Base-by-base conservation (phyloP, 371 early-diverging fungal species). In the Entomophthora muscae region DNA sequence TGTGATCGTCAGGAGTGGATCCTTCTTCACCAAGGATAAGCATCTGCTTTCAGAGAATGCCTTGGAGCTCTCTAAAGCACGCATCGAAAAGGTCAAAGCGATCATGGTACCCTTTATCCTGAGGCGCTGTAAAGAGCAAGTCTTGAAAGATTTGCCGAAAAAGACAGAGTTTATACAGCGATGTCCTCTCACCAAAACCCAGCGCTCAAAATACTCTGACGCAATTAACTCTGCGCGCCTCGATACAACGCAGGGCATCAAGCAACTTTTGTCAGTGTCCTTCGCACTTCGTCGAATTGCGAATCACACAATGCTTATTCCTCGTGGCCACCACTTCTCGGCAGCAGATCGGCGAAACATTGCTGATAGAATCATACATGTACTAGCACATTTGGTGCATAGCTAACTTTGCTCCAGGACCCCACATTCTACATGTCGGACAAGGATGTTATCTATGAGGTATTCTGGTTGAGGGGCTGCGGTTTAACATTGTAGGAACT, bases 61-160 rank as follows among this genome's bases (percentile, higher is more conserved):
- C 32, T 52, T 52, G 26, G 29, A 33, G 21, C 22, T 67, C 24
- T 29, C 28, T 31, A 33, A 52, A 22, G 59, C 61, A 5, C 52
- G 61, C 52, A 62, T 67, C 17, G 62, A 60, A 23, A 62, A 65
- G 29, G 32, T 65, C n/a, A 64, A 67, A 51, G 53, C 42, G 22
- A 33, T 61, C 23, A 51, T 67, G 24, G 65, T 61, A 32, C 32
- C 55, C 57, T 67, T 76, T 76, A 85, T 99, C 63, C 70, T 99
- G 67, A 75, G 99, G 61, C 76, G 99, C 61, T 86, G 92, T 28
- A 98, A 97, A 70, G 77, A 78, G 59, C 80, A 90, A 32, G 91
- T 93, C 0, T 74, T 91, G 32, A 77, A 78, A n/a, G 69, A 73
- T 62, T 70, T 98, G 2, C 99, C 99, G 1, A 87, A 90, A 26